Evolutionary conservation across 495 filamentous ascomycete species (phyloP), one percentile per base, ranked within the genome.

Genomic region (Terfezia claveryi): DNA sequence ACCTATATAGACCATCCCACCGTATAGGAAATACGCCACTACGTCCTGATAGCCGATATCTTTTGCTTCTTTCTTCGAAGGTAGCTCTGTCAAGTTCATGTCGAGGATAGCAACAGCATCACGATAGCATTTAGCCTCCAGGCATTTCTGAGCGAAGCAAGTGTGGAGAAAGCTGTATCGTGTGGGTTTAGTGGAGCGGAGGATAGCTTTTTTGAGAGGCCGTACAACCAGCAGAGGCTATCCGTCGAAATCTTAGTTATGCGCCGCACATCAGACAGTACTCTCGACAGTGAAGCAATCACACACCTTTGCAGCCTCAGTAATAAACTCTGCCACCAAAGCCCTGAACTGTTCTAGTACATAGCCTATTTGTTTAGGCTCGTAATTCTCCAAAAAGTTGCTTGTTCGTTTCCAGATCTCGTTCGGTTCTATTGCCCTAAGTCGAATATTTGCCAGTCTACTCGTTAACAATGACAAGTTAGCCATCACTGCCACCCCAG

Each of bases 1-100:
- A 6, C 76, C 75, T 67, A 87, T 80, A 67, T 86, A 92, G 54
- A 86, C 72, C 75, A 86, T 78, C 23, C 80, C 88, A 51, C 82
- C 77, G 51, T 82, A 72, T 4, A 91, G 67, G 59, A 87, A 87
- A 68, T 93, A 95, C 58, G 81, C 77, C 23, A 92, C 67, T 49
- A 88, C 72, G 46, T 79, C 72, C 50, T 70, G 67, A 55, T 74
- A 68, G 16, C 69, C 74, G 17, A 93, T 53, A 36, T 72, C 63
- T 37, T 55, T 61, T 27, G 56, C 57, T 17, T 58, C 55, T 46
- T 44, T 62, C 49, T 65, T 58, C 46, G 62, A 46, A 36, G 63
- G 61, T 27, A 65, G 57, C 41, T 66, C 63, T 36, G 62, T 56
- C 36, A 65, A 38, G 49, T 66, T 60, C 20, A 66, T 54, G 23